Percentiles rank a stretch among this genome's conserved stretches.
These are phyloP conservation scores for Clonostachys rhizophaga DNA, from an alignment of 2,329 filamentous ascomycete genomes.

Conservation along the genomic window DNA sequence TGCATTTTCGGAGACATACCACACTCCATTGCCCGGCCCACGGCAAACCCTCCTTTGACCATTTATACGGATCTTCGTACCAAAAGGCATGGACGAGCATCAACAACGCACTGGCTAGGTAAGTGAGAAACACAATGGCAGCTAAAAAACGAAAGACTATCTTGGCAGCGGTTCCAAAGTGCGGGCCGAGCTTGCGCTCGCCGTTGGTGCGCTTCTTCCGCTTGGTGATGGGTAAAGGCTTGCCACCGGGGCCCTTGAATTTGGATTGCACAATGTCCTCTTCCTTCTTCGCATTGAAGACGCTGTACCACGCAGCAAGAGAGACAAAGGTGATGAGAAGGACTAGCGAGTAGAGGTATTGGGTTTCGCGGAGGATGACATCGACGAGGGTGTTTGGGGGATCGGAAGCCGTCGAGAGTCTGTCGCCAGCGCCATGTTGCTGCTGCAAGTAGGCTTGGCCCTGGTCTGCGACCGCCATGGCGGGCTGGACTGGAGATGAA, in stretches of 20 bases:
- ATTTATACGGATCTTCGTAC: conserved; percentile 28
- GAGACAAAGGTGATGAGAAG: conserved; percentile 47
- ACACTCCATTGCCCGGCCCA: conserved; percentile 78
- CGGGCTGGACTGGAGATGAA: conserved; percentile 1
- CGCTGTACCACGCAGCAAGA: conserved; percentile 46
- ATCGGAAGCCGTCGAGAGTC: not conserved
- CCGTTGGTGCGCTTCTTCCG: conserved; percentile 45
- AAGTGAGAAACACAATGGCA: conserved; percentile 65
- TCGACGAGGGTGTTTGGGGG: conserved; percentile 16
- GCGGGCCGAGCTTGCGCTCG: conserved; percentile 35
- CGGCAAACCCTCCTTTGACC: conserved; percentile 37
- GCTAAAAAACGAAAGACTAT: conserved; percentile 73
- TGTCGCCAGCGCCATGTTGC: not conserved
- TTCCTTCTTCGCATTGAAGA: conserved; percentile 43
- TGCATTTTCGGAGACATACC: conserved; percentile 43
- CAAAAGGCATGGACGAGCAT: conserved; percentile 70
- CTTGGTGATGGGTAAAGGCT: conserved; percentile 71
- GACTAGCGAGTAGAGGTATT: conserved; percentile 47
- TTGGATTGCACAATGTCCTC: conserved; percentile 40
- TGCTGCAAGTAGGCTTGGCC: not conserved
- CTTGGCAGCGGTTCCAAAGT: conserved; percentile 64
- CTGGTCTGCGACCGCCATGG: conserved; percentile 1
- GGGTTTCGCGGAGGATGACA: conserved; percentile 35
- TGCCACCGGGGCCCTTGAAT: conserved; percentile 77
- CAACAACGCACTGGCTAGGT: conserved; percentile 69